These are phyloP conservation scores for Pestalotiopsis fici DNA, from an alignment of 2,329 filamentous ascomycete genomes.

Conservation along the genomic window DNA sequence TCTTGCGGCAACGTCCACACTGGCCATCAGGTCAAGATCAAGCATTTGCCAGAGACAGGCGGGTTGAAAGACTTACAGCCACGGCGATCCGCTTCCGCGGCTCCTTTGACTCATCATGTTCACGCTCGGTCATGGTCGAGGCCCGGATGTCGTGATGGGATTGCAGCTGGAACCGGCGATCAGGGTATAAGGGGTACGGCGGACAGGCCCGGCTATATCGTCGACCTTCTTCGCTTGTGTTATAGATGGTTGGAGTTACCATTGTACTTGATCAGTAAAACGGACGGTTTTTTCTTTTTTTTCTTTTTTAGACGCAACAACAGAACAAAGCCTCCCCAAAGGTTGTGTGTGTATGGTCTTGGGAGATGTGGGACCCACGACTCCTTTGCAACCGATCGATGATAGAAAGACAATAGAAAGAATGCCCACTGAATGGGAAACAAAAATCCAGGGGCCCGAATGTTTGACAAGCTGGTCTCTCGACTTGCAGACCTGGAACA, in stretches of 20 bases:
- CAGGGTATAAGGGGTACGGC: slow-evolving; percentile 36
- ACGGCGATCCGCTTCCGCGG: slow-evolving; percentile 61
- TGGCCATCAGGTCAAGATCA: slow-evolving; percentile 34
- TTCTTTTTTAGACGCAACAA: neutral
- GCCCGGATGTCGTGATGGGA: slow-evolving; percentile 36
- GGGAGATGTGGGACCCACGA: slow-evolving; percentile 22
- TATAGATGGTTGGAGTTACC: slow-evolving; percentile 42
- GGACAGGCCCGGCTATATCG: slow-evolving; percentile 41
- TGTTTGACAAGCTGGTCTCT: slow-evolving; percentile 11
- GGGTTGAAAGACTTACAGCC: slow-evolving; percentile 46
- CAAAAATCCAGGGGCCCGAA: slow-evolving; percentile 7
- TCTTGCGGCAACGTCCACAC: slow-evolving; percentile 87
- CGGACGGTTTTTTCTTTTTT: neutral
- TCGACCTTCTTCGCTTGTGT: slow-evolving; percentile 34
- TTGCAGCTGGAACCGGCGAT: slow-evolving; percentile 38
- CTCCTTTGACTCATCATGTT: slow-evolving; percentile 41
- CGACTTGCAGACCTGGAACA: slow-evolving; percentile 20
- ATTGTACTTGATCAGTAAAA: slow-evolving; percentile 29
- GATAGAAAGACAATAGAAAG: slow-evolving; percentile 12
- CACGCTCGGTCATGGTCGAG: slow-evolving; percentile 41
- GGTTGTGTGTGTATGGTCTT: slow-evolving; percentile 8
- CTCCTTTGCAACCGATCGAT: slow-evolving; percentile 24
- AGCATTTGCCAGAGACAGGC: neutral
- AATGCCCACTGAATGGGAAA: slow-evolving; percentile 12
- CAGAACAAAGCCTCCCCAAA: slow-evolving; percentile 8